A percentile compares a stretch with the other conserved stretches of the same genome.
These are phyloP conservation scores for Paramyrothecium roridum DNA, from an alignment of 2,329 filamentous ascomycete species.

Conservation along the genomic window DNA sequence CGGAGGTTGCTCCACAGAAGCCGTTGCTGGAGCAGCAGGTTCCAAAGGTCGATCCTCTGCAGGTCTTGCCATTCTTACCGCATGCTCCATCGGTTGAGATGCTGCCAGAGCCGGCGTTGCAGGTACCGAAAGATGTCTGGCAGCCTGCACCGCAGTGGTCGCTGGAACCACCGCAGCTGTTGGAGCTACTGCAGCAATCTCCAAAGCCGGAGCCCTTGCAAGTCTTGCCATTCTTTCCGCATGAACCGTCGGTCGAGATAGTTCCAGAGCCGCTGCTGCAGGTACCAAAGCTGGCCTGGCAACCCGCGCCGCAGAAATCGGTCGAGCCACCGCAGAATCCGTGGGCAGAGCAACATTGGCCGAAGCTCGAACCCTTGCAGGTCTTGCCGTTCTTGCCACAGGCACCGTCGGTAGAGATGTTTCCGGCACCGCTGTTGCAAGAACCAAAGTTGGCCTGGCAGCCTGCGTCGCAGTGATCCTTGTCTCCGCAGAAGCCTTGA, in stretches of 20 bases:
- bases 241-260: neutral
- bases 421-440: neutral
- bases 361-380: neutral
- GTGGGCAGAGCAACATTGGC: neutral
- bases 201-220: neutral
- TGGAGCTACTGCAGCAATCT: neutral
- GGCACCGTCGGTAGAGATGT: neutral
- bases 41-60: neutral
- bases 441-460: too few species aligned
- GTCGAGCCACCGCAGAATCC: neutral
- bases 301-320: neutral
- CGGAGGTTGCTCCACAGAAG: neutral
- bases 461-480: too few species aligned
- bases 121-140: neutral
- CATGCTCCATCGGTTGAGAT: neutral
- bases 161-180: neutral
- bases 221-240: neutral
- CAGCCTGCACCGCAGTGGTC: neutral
- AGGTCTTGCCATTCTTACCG: neutral
- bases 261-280: neutral
- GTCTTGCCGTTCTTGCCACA: neutral
- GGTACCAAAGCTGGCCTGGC: neutral
- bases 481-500: neutral
- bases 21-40: neutral
- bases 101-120: neutral